phyloP scores from a whole-genome alignment of 495 filamentous ascomycete genomes.

The Trichoderma parareesei region DNA sequence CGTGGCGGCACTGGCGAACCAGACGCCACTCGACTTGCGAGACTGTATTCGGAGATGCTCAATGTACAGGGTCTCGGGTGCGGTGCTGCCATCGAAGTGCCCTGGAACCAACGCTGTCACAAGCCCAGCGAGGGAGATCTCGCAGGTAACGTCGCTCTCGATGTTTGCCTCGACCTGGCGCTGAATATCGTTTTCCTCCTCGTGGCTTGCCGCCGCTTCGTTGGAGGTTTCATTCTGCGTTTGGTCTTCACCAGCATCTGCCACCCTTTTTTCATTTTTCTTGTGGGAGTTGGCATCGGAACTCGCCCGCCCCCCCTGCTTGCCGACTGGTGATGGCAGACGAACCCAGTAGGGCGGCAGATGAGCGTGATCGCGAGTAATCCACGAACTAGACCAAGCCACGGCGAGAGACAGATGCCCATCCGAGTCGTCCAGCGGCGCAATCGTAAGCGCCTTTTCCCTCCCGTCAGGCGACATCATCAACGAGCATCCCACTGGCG shows the following conservation, averaged over 20 bases:
- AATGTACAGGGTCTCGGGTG: conserved; percentile 32
- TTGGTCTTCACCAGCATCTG: conserved; percentile 9
- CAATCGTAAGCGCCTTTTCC: conserved; percentile 47
- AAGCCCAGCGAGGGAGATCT: conserved; percentile 35
- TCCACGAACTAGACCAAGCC: conserved; percentile 50
- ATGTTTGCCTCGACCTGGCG: conserved; percentile 19
- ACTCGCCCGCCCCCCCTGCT: conserved; percentile 7
- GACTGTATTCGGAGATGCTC: conserved; percentile 31
- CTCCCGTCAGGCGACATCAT: conserved; percentile 45
- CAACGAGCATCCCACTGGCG: conserved; percentile 50
- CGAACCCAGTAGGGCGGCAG: conserved; percentile 58
- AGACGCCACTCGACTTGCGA: conserved; percentile 35
- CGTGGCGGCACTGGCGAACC: conserved; percentile 50
- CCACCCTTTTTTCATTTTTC: conserved; percentile 4
- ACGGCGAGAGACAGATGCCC: conserved; percentile 51
- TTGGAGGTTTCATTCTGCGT: conserved; percentile 15
- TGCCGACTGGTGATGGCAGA: conserved; percentile 28
- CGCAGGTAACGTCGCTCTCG: conserved; percentile 32
- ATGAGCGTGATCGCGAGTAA: conserved; percentile 40
- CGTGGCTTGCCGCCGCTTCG: background rate
- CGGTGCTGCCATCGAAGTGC: conserved; percentile 20
- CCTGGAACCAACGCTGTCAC: conserved; percentile 30
- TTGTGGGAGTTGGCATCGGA: background rate
- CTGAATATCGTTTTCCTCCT: conserved; percentile 26
- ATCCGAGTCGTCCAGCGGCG: conserved; percentile 52